Conservation (phyloP, 768 basidiomycete species). For the Harrya chromipes region DNA sequence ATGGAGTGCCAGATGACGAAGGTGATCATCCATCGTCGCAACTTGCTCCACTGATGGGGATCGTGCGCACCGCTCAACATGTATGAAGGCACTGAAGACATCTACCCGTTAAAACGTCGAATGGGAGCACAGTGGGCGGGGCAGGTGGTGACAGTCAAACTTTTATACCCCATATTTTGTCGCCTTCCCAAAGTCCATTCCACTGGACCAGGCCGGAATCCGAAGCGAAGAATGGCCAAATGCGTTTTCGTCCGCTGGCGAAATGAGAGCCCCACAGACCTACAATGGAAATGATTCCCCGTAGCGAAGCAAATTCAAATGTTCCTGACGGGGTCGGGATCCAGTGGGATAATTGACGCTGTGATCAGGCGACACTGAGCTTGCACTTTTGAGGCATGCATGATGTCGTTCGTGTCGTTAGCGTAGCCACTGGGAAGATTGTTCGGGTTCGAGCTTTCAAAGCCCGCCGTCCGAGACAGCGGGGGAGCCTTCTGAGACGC, state of each 20-base stretch:
- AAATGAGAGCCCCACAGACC: not conserved
- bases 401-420: conserved; percentile 2
- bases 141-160: not conserved
- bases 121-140: not conserved
- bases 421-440: conserved; percentile 1
- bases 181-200: not conserved
- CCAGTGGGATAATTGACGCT: not conserved
- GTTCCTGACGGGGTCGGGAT: conserved; percentile 12
- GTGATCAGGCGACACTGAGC: not conserved
- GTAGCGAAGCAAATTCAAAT: conserved; percentile 4
- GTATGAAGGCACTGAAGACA: conserved; percentile 20
- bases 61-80: conserved; percentile 20
- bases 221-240: conserved; percentile 21
- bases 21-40: conserved; percentile 26
- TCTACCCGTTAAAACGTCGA: conserved; percentile 2
- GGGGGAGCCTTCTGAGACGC: not conserved
- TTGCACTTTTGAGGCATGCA: conserved; percentile 1
- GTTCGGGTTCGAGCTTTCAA: not conserved
- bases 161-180: conserved; percentile 15
- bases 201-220: not conserved
- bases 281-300: not conserved
- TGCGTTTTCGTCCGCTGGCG: conserved; percentile 2
- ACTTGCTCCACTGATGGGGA: conserved; percentile 28
- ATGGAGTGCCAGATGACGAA: conserved; percentile 29
- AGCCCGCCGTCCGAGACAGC: not conserved